Evolutionary conservation across 768 basidiomycete species (phyloP).

Genomic region (Epithele typhae): DNA sequence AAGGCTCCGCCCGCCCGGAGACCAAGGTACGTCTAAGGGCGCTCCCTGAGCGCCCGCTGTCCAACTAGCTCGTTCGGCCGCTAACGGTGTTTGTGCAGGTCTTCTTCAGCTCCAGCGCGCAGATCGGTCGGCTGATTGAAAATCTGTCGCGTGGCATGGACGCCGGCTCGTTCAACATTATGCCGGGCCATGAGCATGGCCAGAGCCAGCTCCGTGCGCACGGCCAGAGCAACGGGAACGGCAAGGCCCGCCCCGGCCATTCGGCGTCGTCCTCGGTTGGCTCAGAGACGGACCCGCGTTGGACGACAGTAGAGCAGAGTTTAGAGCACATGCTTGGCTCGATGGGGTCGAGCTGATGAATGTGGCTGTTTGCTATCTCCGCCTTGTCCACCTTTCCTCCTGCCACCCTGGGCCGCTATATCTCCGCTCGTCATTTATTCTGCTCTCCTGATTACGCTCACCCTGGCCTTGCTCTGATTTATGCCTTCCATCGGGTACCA

Average conservation of each 20-base stretch:
- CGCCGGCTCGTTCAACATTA: constrained; percentile 78
- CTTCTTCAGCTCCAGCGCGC: constrained; percentile 69
- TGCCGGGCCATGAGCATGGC: constrained; percentile 43
- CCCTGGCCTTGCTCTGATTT: constrained; percentile 8
- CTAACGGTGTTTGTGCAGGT: constrained; percentile 40
- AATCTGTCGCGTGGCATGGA: constrained; percentile 78
- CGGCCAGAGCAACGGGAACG: constrained; percentile 1
- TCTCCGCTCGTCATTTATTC: constrained; percentile 6
- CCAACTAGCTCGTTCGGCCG: neutral
- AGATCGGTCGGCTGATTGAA: constrained; percentile 83
- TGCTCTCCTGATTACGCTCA: constrained; percentile 12
- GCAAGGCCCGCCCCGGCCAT: constrained; percentile 34
- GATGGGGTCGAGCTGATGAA: constrained; percentile 28
- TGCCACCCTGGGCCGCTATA: constrained; percentile 4
- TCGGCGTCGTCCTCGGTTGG: constrained; percentile 59
- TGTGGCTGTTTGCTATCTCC: too few species aligned
- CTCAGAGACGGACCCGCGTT: constrained; percentile 57
- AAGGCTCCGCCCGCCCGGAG: constrained; percentile 65
- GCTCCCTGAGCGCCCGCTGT: too few species aligned
- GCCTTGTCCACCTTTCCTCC: too few species aligned
- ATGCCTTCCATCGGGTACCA: constrained; percentile 3
- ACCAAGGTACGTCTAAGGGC: constrained; percentile 78
- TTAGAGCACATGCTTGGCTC: constrained; percentile 65
- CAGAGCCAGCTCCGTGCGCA: constrained; percentile 28
- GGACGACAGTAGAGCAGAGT: constrained; percentile 75